Percentiles rank a stretch among this genome's conserved stretches.
Conservation (phyloP, 257 asterid genomes). For the Ilex aquifolium region DNA sequence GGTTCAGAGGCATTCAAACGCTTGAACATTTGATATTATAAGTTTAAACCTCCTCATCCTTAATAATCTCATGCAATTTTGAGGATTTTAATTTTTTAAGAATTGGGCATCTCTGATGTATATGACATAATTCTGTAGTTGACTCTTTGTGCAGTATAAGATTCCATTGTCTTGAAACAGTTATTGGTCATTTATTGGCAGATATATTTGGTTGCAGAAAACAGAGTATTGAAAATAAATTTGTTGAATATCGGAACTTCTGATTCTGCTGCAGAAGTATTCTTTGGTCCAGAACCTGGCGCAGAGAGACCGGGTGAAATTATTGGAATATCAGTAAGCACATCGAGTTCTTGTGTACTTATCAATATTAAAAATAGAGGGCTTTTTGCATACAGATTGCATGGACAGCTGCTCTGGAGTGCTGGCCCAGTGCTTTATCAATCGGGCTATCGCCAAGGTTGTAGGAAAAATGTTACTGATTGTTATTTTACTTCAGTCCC, state of each 20-base stretch:
- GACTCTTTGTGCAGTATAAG: too few species aligned
- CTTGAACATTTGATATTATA: too few species aligned
- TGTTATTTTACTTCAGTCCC: slow-evolving; percentile 75
- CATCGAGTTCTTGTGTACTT: slow-evolving; percentile 57
- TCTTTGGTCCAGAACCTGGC: slow-evolving; percentile 50
- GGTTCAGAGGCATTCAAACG: too few species aligned
- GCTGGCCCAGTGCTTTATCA: slow-evolving; percentile 79
- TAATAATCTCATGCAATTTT: too few species aligned
- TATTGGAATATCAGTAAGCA: slow-evolving; percentile 66
- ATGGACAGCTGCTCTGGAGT: slow-evolving; percentile 69
- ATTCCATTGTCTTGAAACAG: slow-evolving; percentile 5
- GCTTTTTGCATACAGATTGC: slow-evolving; percentile 56
- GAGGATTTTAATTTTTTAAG: too few species aligned
- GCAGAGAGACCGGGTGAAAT: slow-evolving; percentile 49
- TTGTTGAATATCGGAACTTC: slow-evolving; percentile 38
- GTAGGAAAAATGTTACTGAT: slow-evolving; percentile 46
- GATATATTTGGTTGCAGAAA: slow-evolving; percentile 90
- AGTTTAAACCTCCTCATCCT: too few species aligned
- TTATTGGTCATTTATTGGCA: slow-evolving; percentile 32
- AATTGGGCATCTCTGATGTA: too few species aligned
- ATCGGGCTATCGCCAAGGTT: slow-evolving; percentile 88
- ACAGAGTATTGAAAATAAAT: slow-evolving; percentile 56
- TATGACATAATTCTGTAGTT: too few species aligned
- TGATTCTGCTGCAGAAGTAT: slow-evolving; percentile 53
- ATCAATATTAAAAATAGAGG: slow-evolving; percentile 63